Conservation (phyloP, 208 protist genomes). For the Wallacemonas sp. region DNA sequence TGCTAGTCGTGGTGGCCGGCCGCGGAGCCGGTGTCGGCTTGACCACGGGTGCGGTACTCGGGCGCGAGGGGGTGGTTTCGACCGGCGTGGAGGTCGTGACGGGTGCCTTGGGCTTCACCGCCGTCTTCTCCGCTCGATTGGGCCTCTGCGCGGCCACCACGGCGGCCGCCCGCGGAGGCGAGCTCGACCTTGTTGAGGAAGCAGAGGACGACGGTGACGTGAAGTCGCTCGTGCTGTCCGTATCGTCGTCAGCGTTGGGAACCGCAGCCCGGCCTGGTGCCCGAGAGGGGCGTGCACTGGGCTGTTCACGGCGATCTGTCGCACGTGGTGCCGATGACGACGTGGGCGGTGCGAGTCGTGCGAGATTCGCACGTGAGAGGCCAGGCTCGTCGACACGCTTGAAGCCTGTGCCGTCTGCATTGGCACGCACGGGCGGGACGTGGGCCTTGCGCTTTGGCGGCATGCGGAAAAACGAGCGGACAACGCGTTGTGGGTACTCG, state of each 20-base stretch:
- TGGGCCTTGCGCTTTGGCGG: slow-evolving; percentile 27
- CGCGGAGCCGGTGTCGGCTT: background rate
- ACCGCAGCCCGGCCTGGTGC: slow-evolving; percentile 22
- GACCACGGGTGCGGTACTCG: no score
- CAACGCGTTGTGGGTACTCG: no score
- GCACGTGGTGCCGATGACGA: slow-evolving; percentile 4
- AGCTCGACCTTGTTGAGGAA: no score
- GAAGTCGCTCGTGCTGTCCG: slow-evolving; percentile 21
- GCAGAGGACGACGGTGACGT: slow-evolving; percentile 16
- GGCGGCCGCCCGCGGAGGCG: slow-evolving; percentile 9
- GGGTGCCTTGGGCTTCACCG: background rate
- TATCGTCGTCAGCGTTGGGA: background rate
- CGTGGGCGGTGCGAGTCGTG: slow-evolving; percentile 4
- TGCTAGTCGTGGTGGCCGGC: no score
- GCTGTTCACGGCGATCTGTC: background rate
- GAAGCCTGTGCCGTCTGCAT: slow-evolving; percentile 40
- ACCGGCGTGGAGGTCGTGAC: background rate
- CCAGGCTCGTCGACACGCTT: slow-evolving; percentile 11
- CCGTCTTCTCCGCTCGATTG: background rate
- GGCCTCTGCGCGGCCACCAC: background rate
- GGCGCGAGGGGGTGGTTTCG: background rate
- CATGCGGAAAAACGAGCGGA: no score
- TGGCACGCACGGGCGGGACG: slow-evolving; percentile 40
- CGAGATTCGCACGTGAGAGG: slow-evolving; percentile 14
- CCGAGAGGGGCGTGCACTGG: slow-evolving; percentile 14